Conservation (phyloP, 495 filamentous ascomycete genomes). For the Penicillium herquei region DNA sequence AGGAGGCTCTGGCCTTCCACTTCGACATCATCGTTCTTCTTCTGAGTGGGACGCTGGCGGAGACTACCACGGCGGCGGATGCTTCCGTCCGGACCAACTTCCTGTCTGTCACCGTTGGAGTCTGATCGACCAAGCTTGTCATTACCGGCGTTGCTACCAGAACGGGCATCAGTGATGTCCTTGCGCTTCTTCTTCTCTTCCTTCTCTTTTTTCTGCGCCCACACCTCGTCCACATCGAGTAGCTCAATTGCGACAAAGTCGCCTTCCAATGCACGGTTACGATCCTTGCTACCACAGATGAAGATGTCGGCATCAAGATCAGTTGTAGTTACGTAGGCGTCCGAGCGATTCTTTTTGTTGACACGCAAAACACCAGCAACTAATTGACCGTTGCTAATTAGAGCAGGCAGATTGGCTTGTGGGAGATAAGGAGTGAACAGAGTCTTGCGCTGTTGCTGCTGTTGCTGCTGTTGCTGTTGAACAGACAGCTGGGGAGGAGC, state of each 20-base stretch:
- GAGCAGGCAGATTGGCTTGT: slow-evolving; percentile 88
- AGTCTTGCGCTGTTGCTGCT: slow-evolving; percentile 95
- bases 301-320: slow-evolving; percentile 99
- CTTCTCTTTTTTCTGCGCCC: slow-evolving; percentile 97
- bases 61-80: slow-evolving; percentile 91
- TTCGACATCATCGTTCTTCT: slow-evolving; percentile 99
- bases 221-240: slow-evolving; percentile 96
- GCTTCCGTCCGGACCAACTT: slow-evolving; percentile 70
- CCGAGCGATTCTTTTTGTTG: slow-evolving; percentile 99
- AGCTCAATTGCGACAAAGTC: slow-evolving; percentile 95
- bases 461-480: slow-evolving; percentile 63
- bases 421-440: slow-evolving; percentile 97
- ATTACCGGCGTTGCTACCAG: slow-evolving; percentile 66
- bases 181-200: slow-evolving; percentile 99
- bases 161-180: slow-evolving; percentile 90
- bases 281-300: slow-evolving; percentile 98
- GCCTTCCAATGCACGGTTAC: slow-evolving; percentile 93
- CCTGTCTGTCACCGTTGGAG: slow-evolving; percentile 61
- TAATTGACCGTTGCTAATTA: slow-evolving; percentile 88
- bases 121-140: slow-evolving; percentile 63
- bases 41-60: slow-evolving; percentile 94
- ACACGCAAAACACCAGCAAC: slow-evolving; percentile 95
- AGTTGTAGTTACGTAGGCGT: slow-evolving; percentile 92
- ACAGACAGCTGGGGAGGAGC: slow-evolving; percentile 59
- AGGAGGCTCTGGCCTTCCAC: slow-evolving; percentile 97